Conservation (phyloP, 495 filamentous ascomycete genomes). For the Penicillium taxi region DNA sequence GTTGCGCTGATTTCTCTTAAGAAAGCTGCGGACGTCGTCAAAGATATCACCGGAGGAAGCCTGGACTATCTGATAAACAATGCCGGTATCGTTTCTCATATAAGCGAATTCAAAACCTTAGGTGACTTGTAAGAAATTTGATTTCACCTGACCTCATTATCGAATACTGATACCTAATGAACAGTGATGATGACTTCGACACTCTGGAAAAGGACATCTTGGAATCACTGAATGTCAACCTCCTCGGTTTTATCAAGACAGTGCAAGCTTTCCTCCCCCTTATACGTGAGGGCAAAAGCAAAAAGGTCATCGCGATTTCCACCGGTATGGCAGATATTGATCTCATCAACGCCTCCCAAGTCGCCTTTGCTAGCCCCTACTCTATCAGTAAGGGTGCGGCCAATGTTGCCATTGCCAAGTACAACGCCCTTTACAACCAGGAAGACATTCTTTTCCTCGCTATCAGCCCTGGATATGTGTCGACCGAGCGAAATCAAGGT, state of each 20-base stretch:
- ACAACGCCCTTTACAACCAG: slow-evolving; percentile 42
- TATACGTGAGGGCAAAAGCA: slow-evolving; percentile 37
- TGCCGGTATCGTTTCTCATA: slow-evolving; percentile 15
- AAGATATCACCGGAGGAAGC: slow-evolving; percentile 20
- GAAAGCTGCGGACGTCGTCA: slow-evolving; percentile 14
- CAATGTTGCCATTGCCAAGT: slow-evolving; percentile 40
- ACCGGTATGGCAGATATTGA: slow-evolving; percentile 43
- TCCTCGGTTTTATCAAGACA: slow-evolving; percentile 41
- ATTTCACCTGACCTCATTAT: neutral
- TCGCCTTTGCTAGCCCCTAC: slow-evolving; percentile 25
- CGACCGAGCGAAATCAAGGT: slow-evolving; percentile 23
- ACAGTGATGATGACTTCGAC: slow-evolving; percentile 21
- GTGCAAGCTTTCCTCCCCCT: slow-evolving; percentile 49
- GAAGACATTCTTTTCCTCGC: slow-evolving; percentile 45
- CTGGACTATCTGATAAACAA: slow-evolving; percentile 34
- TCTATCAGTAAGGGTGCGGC: slow-evolving; percentile 36
- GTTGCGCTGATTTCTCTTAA: neutral
- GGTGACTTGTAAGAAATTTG: slow-evolving; percentile 20
- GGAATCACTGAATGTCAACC: slow-evolving; percentile 35
- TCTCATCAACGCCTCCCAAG: slow-evolving; percentile 22
- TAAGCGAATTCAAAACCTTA: slow-evolving; percentile 20
- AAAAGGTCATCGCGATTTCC: slow-evolving; percentile 50
- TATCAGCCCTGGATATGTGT: slow-evolving; percentile 42
- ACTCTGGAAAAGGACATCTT: slow-evolving; percentile 14
- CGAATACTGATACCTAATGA: neutral